phyloP scores from a whole-genome alignment of 176 grass and related monocot species.

The Carex kokanica region DNA sequence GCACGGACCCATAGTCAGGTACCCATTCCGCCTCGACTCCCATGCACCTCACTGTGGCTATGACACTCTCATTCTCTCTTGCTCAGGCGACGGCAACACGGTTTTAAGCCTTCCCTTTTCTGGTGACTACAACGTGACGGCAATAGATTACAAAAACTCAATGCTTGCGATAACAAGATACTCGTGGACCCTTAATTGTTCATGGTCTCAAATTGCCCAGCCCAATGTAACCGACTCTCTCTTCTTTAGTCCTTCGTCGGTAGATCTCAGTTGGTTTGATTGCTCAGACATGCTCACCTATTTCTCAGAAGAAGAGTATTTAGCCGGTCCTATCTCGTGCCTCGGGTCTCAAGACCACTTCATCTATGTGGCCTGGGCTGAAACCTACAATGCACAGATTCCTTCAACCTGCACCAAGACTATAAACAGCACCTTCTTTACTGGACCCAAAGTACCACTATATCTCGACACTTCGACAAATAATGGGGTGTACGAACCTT shows the following conservation, averaged over 20 bases:
- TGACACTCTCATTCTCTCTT: neutral
- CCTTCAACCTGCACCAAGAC: neutral
- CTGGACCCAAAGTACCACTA: neutral
- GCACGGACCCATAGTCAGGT: neutral
- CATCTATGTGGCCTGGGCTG: neutral
- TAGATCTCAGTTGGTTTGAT: neutral
- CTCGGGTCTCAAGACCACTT: neutral
- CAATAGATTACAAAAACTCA: neutral
- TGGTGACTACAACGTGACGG: neutral
- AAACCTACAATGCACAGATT: no score
- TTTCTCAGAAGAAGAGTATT: neutral
- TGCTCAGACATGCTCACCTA: neutral
- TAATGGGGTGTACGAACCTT: no score
- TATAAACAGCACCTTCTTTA: neutral
- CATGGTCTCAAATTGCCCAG: neutral
- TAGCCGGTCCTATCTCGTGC: neutral
- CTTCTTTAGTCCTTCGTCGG: neutral
- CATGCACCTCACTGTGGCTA: neutral
- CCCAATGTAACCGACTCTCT: neutral
- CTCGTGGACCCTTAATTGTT: neutral
- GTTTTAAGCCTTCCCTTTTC: neutral
- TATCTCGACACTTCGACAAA: no score
- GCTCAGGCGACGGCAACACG: neutral
- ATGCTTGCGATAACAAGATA: neutral
- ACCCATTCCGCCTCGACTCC: neutral